These are phyloP conservation scores for Dittrichia graveolens DNA, from an alignment of 129 eudicot genomes.

Conservation along the genomic window DNA sequence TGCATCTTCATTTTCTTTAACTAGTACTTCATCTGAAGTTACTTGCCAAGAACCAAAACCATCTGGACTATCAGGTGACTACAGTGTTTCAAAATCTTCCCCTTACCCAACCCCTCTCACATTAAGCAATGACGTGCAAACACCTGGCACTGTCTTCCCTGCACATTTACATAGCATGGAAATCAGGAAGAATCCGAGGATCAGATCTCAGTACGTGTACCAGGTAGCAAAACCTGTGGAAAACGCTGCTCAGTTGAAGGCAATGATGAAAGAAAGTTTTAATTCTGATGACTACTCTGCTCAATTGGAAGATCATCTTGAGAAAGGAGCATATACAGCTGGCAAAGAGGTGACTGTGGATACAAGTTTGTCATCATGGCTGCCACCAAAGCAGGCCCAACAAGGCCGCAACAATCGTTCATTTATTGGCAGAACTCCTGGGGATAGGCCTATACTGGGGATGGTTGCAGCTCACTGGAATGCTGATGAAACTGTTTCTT, in stretches of 20 bases:
- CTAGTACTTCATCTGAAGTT: constrained; percentile 44
- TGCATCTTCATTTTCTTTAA: constrained; percentile 45
- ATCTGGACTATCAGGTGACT: constrained; percentile 32
- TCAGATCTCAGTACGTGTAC: constrained; percentile 73
- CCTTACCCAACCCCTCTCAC: constrained; percentile 80
- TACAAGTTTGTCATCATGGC: constrained; percentile 64
- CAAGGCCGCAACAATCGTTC: constrained; percentile 28
- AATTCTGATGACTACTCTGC: constrained; percentile 23
- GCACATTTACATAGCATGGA: constrained; percentile 38
- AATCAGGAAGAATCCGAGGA: constrained; percentile 49
- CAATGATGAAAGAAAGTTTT: constrained; percentile 41
- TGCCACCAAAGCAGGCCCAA: constrained; percentile 49
- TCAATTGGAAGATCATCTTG: constrained; percentile 39
- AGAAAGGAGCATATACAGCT: constrained; percentile 24
- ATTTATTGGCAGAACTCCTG: constrained; percentile 46
- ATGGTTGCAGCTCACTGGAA: constrained; percentile 85
- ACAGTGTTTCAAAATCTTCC: constrained; percentile 49
- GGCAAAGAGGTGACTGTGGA: constrained; percentile 46
- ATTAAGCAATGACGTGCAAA: constrained; percentile 75
- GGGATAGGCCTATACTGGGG: constrained; percentile 74
- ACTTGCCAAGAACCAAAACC: constrained; percentile 38
- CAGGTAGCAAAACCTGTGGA: constrained; percentile 57
- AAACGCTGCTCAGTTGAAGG: constrained; percentile 41
- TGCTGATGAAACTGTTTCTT: constrained; percentile 49
- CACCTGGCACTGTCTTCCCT: constrained; percentile 87